A percentile compares a stretch with the other conserved stretches of the same genome.
Conservation (phyloP, 2,329 filamentous ascomycete genomes). For the Davidsoniella eucalypti region DNA sequence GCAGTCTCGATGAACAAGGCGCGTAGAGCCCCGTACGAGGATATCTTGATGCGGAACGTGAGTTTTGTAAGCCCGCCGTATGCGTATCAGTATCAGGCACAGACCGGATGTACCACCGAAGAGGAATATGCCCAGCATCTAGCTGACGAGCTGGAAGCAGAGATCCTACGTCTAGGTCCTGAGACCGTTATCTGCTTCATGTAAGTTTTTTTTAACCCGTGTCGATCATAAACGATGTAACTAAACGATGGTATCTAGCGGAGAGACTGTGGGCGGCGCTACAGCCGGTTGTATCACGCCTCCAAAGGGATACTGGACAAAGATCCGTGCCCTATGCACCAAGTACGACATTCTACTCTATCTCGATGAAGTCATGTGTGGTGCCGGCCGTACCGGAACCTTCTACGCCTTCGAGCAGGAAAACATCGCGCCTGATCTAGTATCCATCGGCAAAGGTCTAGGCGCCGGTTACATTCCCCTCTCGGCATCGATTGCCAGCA, state of each 20-base stretch:
- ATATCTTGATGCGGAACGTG: constrained; percentile 15
- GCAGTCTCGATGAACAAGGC: constrained; percentile 21
- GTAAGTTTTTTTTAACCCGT: not conserved
- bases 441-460: constrained; percentile 42
- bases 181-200: constrained; percentile 22
- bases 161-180: constrained; percentile 29
- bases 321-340: constrained; percentile 35
- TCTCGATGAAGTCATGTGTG: constrained; percentile 52
- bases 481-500: constrained; percentile 36
- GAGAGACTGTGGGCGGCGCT: constrained; percentile 1
- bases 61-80: constrained; percentile 1
- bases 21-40: constrained; percentile 17
- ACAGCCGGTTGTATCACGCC: constrained; percentile 28
- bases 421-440: constrained; percentile 32
- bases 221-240: not conserved
- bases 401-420: constrained; percentile 50
- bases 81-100: constrained; percentile 15
- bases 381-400: constrained; percentile 43
- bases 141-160: constrained; percentile 28
- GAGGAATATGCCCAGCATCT: constrained; percentile 25
- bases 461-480: constrained; percentile 39
- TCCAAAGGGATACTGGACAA: constrained; percentile 36
- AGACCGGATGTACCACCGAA: constrained; percentile 20
- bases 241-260: constrained; percentile 25
- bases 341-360: constrained; percentile 38